Evolutionary conservation across 805 yeast species (phyloP), one percentile per base, ranked within the genome.

Genomic region (Ogataea trehaloabstinens): DNA sequence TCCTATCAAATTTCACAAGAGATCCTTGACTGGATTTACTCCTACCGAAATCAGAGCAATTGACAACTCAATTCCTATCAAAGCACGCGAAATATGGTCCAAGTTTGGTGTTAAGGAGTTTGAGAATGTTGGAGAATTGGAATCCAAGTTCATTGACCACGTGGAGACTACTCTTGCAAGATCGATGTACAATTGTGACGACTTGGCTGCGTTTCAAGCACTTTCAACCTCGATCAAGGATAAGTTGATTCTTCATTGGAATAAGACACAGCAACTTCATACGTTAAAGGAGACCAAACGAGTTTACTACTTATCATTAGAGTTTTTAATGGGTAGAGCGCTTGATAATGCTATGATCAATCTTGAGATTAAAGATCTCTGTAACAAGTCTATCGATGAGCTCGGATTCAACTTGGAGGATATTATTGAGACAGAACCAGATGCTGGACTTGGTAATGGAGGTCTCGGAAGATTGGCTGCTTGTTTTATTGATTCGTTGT

Each of bases 401-500:
- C 73, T 90, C 51, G 97, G 97, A 8, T 89, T 89, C 74, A 79
- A 81, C 45, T 66, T 89, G 48, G 97, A 90, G 65, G 96, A 89
- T 53, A 73, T 89, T 20, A 68, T 90, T 51, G 80, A 80, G 35
- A 80, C 85, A 55, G 97, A 89, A 65, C 93, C 95, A 0, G 97
- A 89, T 63, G 96, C 96, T 8, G 96, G 89, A 19, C 73, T 89
- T 39, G 97, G 97, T 55, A 90, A 90, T 56, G 97, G 97, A 58
- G 97, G 97, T 48, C 70, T 89, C 40, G 97, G 97, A 46, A 78
- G 97, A 60, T 71, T 89, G 57, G 96, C 96, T 17, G 96, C 96
- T 16, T 90, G 96, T 65, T 89, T 88, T 59, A 78, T 89, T 34
- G 96, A 90, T 66, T 87, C 96, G 1, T 68, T 89, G 60, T 78